Base-by-base conservation (phyloP, 169 alveolate species). In the Eimeria maxima region DNA sequence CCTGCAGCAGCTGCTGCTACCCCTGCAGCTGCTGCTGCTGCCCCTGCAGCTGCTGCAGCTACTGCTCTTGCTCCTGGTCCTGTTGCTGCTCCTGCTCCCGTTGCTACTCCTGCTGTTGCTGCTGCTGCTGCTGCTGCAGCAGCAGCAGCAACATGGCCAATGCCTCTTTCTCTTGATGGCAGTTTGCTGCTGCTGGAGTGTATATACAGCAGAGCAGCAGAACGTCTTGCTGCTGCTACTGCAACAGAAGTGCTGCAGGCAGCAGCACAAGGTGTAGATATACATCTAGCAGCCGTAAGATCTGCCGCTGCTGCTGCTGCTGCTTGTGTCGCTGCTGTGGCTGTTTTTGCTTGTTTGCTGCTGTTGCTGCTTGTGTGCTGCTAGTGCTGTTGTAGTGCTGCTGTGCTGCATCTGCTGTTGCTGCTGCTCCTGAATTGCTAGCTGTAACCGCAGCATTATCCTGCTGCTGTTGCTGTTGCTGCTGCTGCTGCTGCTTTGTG, bases 251-350 rank as follows among this genome's bases (percentile, higher is more conserved):
- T 69, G 16, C 80, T 69, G 20, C 80, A 69, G 27, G 80, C 80
- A 24, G 80, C 80, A 69, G 80, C 80, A 24, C 80, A 69, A 24
- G 80, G 80, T 38, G 27, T 69, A 24, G 80, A 69, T 24, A 16
- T 69, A 11, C 69, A 57, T 2, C 69, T 57, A 18, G 69, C 69
- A 33, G 38, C 38, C 38, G 38, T 33, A 33, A 33, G 38, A 33
- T 33, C 1, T 33, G 38, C 38, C 1, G 38, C 2, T 33, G 38
- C 1, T 33, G 38, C 38, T 33, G 38, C 1, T 57, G 69, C 69
- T 14, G n/a, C n/a, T n/a, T n/a, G n/a, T n/a, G 69, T 57, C 3
- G 80, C 80, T 69, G 80, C 80, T 69, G 80, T 6, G 20, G 80
- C 38, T 69, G 80, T 38, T 69, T n/a, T 6, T 69, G 80, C 80